Evolutionary conservation across 2,329 filamentous ascomycete species (phyloP).

Genomic region (Sordariomycetes sp.): DNA sequence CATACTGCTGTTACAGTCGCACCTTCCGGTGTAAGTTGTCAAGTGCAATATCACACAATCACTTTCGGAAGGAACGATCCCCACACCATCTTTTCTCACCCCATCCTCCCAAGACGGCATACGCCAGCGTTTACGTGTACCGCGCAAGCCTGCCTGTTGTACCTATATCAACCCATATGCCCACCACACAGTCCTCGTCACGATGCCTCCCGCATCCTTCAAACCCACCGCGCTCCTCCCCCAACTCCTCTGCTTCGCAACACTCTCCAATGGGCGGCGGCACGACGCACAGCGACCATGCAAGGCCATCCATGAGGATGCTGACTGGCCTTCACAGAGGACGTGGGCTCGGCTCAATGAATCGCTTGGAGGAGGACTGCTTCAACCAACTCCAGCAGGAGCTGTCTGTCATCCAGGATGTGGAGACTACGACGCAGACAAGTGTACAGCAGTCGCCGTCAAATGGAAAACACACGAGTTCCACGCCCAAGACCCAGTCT

Average conservation of each 20-base stretch:
- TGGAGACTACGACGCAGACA: conserved; percentile 6
- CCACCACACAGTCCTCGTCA: not conserved
- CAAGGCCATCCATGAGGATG: conserved; percentile 27
- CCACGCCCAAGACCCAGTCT: conserved; percentile 7
- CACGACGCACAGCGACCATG: conserved; percentile 12
- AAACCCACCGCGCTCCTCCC: not conserved
- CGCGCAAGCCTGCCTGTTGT: not conserved
- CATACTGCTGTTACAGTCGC: no score
- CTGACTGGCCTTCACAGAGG: conserved; percentile 26
- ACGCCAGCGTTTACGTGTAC: not conserved
- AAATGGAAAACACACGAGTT: not conserved
- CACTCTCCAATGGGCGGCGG: not conserved
- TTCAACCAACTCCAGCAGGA: conserved; percentile 19
- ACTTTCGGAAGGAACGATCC: not conserved
- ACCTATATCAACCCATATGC: not conserved
- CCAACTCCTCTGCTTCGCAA: not conserved
- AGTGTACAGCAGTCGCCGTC: conserved; percentile 4
- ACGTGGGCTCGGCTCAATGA: conserved; percentile 28
- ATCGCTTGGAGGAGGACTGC: conserved; percentile 22
- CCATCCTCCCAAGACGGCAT: not conserved
- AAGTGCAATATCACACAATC: no score
- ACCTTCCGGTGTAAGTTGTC: no score
- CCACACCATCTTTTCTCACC: not conserved
- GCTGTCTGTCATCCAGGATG: conserved; percentile 6
- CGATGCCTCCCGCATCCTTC: not conserved